Percentiles rank a stretch among this genome's conserved stretches.
Conservation (phyloP, 1,284 basidiomycete species). For the Ustilago trichophora region DNA sequence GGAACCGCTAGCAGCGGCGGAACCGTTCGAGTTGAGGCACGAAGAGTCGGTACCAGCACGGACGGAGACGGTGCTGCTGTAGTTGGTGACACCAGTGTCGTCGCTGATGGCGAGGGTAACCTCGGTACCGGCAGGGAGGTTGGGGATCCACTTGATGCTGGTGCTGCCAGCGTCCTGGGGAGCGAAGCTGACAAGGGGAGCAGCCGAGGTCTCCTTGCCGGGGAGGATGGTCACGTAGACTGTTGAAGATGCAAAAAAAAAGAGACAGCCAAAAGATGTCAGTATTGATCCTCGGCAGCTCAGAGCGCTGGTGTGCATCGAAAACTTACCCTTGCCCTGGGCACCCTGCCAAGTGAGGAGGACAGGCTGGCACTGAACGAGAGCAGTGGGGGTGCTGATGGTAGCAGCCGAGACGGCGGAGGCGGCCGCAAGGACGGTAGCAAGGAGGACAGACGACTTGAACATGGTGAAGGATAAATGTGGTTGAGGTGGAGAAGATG, state of each 20-base stretch:
- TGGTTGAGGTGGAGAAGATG: neutral
- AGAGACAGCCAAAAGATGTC: neutral
- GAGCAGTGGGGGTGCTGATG: conserved; percentile 47
- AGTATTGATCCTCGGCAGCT: neutral
- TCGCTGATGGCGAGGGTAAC: conserved; percentile 42
- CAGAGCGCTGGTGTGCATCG: neutral
- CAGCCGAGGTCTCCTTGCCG: conserved; percentile 28
- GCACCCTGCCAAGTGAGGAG: conserved; percentile 41
- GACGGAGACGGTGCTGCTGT: conserved; percentile 26
- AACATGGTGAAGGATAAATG: conserved; percentile 23
- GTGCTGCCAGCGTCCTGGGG: conserved; percentile 15
- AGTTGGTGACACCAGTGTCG: conserved; percentile 21
- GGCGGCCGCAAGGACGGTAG: conserved; percentile 26
- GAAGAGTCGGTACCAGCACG: conserved; percentile 22
- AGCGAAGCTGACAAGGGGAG: conserved; percentile 33
- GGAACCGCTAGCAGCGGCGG: conserved; percentile 21
- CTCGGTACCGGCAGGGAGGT: conserved; percentile 23
- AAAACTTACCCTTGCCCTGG: conserved; percentile 34
- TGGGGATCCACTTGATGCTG: conserved; percentile 36
- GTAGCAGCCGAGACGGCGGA: conserved; percentile 19
- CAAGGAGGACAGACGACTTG: conserved; percentile 28
- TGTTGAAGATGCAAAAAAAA: neutral
- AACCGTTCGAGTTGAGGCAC: conserved; percentile 18
- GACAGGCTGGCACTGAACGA: conserved; percentile 53
- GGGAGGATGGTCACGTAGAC: conserved; percentile 36